Evolutionary conservation across 805 yeast species (phyloP), one percentile per base, ranked within the genome.

Genomic region (Saturnispora saitoi): DNA sequence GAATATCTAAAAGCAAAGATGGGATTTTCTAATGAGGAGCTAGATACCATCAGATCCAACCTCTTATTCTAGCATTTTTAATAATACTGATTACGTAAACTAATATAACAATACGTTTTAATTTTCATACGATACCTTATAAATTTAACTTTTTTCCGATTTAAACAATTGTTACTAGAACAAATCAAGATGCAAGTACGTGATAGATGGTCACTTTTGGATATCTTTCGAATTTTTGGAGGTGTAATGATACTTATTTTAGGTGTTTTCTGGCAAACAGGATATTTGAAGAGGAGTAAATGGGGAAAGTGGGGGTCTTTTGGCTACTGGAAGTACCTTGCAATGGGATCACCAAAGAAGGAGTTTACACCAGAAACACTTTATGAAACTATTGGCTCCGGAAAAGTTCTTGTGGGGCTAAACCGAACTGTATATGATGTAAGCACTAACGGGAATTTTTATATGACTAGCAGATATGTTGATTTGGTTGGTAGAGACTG

Each of bases 361-460:
- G 58, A 59, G 32, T 61, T 79, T 48, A 70, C 83, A 0, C 59
- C 69, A 3, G 68, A 61, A 0, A 73, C 79, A 52, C 64, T 84
- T 28, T 58, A 78, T 0, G 41, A 26, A 49, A 32, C 32, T 40
- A 10, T 4, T 11, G 19, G 40, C n/a, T 9, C 42, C 3, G 51
- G 46, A 2, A 26, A 46, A 15, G 71, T 83, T 1, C 80, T 77
- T 54, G 53, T 85, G 3, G 85, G 77, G 0, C 61, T 84, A 3
- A 66, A 79, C 55, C 86, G 86, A 0, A 68, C 66, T 12, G 81
- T 84, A 0, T 84, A 69, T 56, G 91, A 84, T 57, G 93, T 84
- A 7, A 65, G 78, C 1, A 62, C 71, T 0, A 66, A 75, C 11
- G 64, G 70, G 1, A 65, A 59, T 5, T 64, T 80, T 2, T 84